A percentile compares a stretch with the other conserved stretches of the same genome.
Conservation (phyloP, 1,284 basidiomycete genomes). For the Malassezia japonica region DNA sequence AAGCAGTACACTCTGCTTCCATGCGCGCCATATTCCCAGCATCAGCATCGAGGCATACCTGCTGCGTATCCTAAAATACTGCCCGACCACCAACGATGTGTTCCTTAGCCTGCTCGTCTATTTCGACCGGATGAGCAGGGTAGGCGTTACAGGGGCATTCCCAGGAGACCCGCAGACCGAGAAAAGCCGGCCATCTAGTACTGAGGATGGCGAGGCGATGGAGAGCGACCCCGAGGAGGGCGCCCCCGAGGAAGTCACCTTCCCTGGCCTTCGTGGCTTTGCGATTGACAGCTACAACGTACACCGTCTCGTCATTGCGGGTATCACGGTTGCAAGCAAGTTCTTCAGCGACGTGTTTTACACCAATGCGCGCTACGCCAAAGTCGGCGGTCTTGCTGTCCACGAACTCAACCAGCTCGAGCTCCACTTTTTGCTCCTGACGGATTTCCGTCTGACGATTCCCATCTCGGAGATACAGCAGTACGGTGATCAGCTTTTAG, state of each 20-base stretch:
- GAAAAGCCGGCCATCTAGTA: too few relatives aligned
- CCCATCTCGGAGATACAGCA: conserved; percentile 82
- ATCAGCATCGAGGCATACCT: conserved; percentile 92
- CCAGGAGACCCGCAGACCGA: conserved; percentile 5
- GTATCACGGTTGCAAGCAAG: conserved; percentile 94
- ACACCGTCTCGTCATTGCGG: conserved; percentile 88
- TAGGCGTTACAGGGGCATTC: conserved; percentile 13
- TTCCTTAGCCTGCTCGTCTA: conserved; percentile 89
- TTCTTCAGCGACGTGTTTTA: conserved; percentile 99
- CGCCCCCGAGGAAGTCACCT: not conserved
- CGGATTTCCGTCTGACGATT: conserved; percentile 85
- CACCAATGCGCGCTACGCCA: conserved; percentile 97
- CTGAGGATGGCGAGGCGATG: not conserved
- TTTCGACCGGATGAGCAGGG: conserved; percentile 69
- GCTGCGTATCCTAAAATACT: conserved; percentile 90
- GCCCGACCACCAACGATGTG: conserved; percentile 94
- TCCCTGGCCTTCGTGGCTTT: conserved; percentile 57
- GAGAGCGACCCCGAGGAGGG: not conserved
- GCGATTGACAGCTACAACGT: conserved; percentile 96
- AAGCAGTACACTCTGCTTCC: conserved; percentile 78
- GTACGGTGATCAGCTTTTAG: conserved; percentile 76
- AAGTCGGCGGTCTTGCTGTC: conserved; percentile 89
- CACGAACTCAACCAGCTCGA: conserved; percentile 92
- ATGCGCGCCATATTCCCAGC: conserved; percentile 86
- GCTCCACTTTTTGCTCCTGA: conserved; percentile 87